Evolutionary conservation across 2,329 filamentous ascomycete genomes (phyloP), one percentile per base, ranked within the genome.

Genomic region (Fusarium neocosmosporiellum): DNA sequence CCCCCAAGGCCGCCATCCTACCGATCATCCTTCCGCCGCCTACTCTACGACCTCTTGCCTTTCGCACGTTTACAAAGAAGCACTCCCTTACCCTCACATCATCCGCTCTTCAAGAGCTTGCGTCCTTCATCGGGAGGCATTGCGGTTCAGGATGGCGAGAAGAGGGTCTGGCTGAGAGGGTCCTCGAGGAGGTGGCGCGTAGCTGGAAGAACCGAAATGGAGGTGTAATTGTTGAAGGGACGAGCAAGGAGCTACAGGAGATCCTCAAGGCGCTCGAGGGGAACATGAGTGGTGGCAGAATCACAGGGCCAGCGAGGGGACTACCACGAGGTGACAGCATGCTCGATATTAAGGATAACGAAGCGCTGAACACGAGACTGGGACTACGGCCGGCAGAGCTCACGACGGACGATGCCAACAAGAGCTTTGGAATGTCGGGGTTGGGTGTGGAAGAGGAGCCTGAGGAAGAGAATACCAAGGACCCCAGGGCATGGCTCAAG

Each of bases 101-200:
- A 0, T 91, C 95, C 0, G 94, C 96, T 0, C 86, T 99, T 7
- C 92, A 96, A 81, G 90, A 93, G 54, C 87, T 99, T 34, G 95
- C 96, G 22, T 88, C 90, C 1, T 99, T 99, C 81, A 93, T 99
- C 61, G 97, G 96, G 13, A 92, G 94, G 75, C 93, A 98, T 82
- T 99, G 96, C 81, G 96, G 96, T 36, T 95, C 95, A 65, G 94
- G 92, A 91, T 99, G 96, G 96, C 90, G 96, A 77, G 95, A 98
- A 84, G 95, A 97, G 80, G 96, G 97, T 0, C 86, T 98, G 34
- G 96, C 95, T 4, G 97, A 99, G 82, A 92, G 92, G 74, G 94
- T 98, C 14, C 84, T 99, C 37, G 96, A 99, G 78, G 96, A 98
- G 82, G 90, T 95, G 9, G 95, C 96, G 1, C 93, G 93, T 81